Base-by-base conservation (phyloP, 2,329 filamentous ascomycete genomes). In the Bipolaris oryzae region DNA sequence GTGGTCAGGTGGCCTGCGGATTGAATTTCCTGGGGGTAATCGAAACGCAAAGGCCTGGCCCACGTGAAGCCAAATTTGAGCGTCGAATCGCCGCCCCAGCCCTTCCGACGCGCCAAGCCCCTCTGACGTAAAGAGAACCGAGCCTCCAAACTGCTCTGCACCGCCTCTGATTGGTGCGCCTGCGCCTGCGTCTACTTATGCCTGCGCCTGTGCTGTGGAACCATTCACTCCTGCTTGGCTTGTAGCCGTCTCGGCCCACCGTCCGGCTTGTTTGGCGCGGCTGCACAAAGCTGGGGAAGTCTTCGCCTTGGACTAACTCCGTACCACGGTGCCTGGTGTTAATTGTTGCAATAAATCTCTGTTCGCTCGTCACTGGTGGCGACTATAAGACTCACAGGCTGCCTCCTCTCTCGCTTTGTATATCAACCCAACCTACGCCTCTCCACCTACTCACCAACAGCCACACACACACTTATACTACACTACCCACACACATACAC, bases 261-360 rank as follows among this genome's bases (percentile, higher is more conserved):
- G 62, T 64, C 68, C 65, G 64, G 61, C 57, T 55, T 61, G 64
- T 57, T 57, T 68, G 67, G 68, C 63, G 66, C 60, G 56, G 62
- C 62, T 61, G 61, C 61, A 61, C 45, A 55, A 61, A 63, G 57
- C 64, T 66, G 63, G 67, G 63, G 61, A 64, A 67, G 56, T 58
- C 59, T 57, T 64, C 67, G 59, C 65, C 62, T 57, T 57, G 69
- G 70, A 73, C 70, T 73, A 74, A 70, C 69, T 66, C 59, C 33
- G 60, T 66, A 69, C 68, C 65, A 68, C 59, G 55, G 63, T 62
- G 60, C 66, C 57, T 63, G 55, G 63, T 61, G 60, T 63, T 58
- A 60, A 67, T 70, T 71, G 64, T 71, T 53, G 53, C n/a, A 34
- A 61, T 65, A 67, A 71, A 71, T 61, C 53, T 69, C 67, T 72